Percentiles rank a stretch among this genome's conserved stretches.
These are phyloP conservation scores for Fraxinus pennsylvanica DNA, from an alignment of 257 asterid species.

Conservation along the genomic window DNA sequence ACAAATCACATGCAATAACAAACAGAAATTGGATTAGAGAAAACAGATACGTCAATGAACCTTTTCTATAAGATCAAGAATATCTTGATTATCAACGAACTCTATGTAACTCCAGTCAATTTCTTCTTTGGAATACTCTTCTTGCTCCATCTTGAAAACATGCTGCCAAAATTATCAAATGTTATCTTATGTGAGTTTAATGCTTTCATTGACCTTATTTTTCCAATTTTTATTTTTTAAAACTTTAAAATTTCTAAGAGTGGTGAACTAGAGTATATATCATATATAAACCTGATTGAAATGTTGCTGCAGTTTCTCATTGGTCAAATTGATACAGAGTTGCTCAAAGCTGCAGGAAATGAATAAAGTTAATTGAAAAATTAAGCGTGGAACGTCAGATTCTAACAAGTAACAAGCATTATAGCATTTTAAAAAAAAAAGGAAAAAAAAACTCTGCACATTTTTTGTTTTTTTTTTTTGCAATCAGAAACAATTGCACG, in stretches of 20 bases:
- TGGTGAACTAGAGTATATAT: conserved; percentile 10
- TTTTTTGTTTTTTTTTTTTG: not conserved
- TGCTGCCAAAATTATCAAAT: conserved; percentile 53
- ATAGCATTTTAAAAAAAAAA: not conserved
- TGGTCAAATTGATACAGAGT: conserved; percentile 92
- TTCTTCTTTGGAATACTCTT: conserved; percentile 86
- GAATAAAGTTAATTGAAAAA: conserved; percentile 12
- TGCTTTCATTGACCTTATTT: conserved; percentile 5
- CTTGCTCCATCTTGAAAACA: conserved; percentile 96
- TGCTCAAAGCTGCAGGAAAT: conserved; percentile 86
- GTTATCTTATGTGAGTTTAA: conserved; percentile 12
- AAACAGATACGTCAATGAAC: conserved; percentile 31
- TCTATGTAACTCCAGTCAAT: conserved; percentile 95
- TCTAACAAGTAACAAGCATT: conserved; percentile 4
- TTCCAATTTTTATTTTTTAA: not conserved
- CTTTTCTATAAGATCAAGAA: conserved; percentile 96
- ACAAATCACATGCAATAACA: not conserved
- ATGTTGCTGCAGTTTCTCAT: conserved; percentile 94
- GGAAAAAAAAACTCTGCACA: not conserved
- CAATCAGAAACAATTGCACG: not conserved
- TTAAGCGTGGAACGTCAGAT: conserved; percentile 13
- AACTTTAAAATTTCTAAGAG: conserved; percentile 9
- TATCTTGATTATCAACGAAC: conserved; percentile 82
- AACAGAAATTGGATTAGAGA: conserved; percentile 5
- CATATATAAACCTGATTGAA: conserved; percentile 74